These are phyloP conservation scores for Aulographum hederae DNA, from an alignment of 2,329 filamentous ascomycete genomes.

Conservation along the genomic window DNA sequence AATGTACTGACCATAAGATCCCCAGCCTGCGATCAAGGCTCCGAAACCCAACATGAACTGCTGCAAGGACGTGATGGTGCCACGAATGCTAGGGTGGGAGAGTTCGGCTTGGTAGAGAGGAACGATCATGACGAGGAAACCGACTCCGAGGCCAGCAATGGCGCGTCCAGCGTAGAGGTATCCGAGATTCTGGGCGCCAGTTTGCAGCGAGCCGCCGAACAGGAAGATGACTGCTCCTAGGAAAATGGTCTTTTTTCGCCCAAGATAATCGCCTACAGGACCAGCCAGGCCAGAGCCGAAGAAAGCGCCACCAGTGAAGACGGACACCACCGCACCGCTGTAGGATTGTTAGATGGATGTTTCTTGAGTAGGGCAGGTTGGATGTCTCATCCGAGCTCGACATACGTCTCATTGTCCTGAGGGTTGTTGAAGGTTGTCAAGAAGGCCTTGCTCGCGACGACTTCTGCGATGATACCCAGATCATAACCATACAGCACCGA, in stretches of 20 bases:
- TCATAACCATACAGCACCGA: conserved; percentile 41
- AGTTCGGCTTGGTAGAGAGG: conserved; percentile 66
- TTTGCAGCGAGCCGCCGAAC: conserved; percentile 56
- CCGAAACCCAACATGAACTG: conserved; percentile 74
- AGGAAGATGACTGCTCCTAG: conserved; percentile 54
- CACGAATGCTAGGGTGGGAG: conserved; percentile 60
- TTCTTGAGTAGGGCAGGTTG: too few relatives aligned
- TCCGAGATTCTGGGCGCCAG: conserved; percentile 38
- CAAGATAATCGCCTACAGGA: conserved; percentile 41
- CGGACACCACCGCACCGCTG: conserved; percentile 53
- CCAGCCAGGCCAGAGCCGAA: conserved; percentile 49
- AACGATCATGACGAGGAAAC: conserved; percentile 44
- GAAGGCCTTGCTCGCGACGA: conserved; percentile 29
- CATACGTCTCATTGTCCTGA: conserved; percentile 13
- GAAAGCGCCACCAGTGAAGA: conserved; percentile 63
- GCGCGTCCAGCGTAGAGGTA: conserved; percentile 55
- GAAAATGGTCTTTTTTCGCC: conserved; percentile 54
- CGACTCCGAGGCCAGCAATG: conserved; percentile 48
- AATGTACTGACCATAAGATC: conserved; percentile 38
- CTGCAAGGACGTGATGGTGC: conserved; percentile 55
- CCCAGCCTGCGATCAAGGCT: conserved; percentile 53
- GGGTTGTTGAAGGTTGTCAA: conserved; percentile 19
- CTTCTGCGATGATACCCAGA: conserved; percentile 40
- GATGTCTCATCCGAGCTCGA: neutral
- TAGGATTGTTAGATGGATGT: conserved; percentile 1